A percentile compares a stretch with the other conserved stretches of the same genome.
phyloP scores from a whole-genome alignment of 192 early-diverging fungal species.

The Backusella westeae region DNA sequence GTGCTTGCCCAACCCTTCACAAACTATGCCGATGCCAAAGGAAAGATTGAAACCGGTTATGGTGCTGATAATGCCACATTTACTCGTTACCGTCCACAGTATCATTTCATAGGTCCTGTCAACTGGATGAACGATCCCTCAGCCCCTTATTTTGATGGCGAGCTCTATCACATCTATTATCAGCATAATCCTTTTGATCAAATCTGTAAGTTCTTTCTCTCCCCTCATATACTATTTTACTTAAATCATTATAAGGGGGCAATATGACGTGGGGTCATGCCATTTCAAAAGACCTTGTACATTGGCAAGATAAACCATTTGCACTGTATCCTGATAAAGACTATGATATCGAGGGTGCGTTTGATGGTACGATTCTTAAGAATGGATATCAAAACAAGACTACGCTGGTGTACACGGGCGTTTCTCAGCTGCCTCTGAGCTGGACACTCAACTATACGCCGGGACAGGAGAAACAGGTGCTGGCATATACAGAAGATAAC shows the following conservation, averaged over 20 bases:
- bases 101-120: constrained; percentile 20
- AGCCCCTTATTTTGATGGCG: constrained; percentile 20
- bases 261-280: constrained; percentile 33
- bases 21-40: background rate
- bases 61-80: constrained; percentile 9
- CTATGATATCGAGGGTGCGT: constrained; percentile 21
- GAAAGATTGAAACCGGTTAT: constrained; percentile 16
- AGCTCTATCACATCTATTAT: constrained; percentile 20
- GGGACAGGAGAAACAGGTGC: constrained; percentile 7
- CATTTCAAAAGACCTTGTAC: constrained; percentile 14
- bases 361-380: constrained; percentile 14
- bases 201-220: background rate
- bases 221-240: no score
- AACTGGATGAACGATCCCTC: constrained; percentile 37
- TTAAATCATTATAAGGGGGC: background rate
- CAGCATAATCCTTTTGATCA: constrained; percentile 14
- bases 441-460: constrained; percentile 2
- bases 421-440: background rate
- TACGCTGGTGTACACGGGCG: constrained; percentile 6
- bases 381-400: constrained; percentile 5
- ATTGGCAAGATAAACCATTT: constrained; percentile 20
- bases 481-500: constrained; percentile 16
- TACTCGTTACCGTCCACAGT: background rate
- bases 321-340: constrained; percentile 5
- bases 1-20: background rate